A percentile compares a stretch with the other conserved stretches of the same genome.
Evolutionary conservation across 2,329 filamentous ascomycete genomes (phyloP).

Genomic region (Mycosphaerella sp.): DNA sequence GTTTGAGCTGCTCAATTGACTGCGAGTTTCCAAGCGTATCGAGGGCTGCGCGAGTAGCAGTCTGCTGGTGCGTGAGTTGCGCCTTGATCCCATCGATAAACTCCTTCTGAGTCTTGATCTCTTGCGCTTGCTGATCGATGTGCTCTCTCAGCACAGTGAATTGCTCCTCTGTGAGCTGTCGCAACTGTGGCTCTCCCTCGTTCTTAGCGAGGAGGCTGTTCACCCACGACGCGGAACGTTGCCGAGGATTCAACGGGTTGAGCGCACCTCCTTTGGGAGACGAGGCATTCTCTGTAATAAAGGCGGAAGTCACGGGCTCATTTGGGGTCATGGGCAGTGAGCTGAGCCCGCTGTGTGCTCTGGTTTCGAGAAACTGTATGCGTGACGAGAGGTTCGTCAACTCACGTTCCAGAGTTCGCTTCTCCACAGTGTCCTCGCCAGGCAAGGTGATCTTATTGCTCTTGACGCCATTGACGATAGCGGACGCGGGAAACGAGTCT

Average conservation of each 20-base stretch:
- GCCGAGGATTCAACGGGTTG: conserved; percentile 25
- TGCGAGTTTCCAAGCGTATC: conserved; percentile 75
- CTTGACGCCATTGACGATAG: conserved; percentile 48
- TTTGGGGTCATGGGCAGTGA: conserved; percentile 73
- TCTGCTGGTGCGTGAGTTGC: conserved; percentile 78
- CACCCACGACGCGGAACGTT: conserved; percentile 41
- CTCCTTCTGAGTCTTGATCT: conserved; percentile 80
- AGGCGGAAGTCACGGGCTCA: conserved; percentile 52
- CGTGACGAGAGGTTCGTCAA: conserved; percentile 70
- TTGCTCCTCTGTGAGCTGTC: conserved; percentile 69
- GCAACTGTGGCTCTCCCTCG: conserved; percentile 44
- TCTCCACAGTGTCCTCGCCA: conserved; percentile 67
- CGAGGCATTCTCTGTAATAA: conserved; percentile 51
- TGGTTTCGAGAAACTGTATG: conserved; percentile 75
- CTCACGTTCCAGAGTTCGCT: conserved; percentile 74
- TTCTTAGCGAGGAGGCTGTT: conserved; percentile 51
- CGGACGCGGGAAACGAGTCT: conserved; percentile 41
- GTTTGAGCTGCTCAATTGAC: conserved; percentile 81
- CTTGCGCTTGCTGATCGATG: conserved; percentile 86
- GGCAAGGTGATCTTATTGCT: conserved; percentile 61
- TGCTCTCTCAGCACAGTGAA: conserved; percentile 81
- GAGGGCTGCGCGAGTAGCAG: conserved; percentile 74
- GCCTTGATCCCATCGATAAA: conserved; percentile 80
- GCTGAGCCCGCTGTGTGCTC: conserved; percentile 49
- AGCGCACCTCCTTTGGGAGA: conserved; percentile 28